Conservation (phyloP, 2,329 filamentous ascomycete species). For the Ophiosphaerella narmari region DNA sequence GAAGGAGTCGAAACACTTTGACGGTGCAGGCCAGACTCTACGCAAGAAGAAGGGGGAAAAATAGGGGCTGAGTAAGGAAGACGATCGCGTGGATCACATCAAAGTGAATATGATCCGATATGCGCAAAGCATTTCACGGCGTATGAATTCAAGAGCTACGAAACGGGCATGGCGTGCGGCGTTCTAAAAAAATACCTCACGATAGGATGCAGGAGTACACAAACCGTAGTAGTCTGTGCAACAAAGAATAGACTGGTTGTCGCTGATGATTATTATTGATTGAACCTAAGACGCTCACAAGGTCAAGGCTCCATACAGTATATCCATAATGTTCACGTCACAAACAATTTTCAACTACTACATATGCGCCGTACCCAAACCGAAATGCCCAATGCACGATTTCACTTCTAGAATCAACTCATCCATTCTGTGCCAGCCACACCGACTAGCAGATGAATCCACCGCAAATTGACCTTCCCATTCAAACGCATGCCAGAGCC, state of each 20-base stretch:
- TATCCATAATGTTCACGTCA: no score
- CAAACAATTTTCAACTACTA: no score
- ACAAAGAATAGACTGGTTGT: background rate
- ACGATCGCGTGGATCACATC: background rate
- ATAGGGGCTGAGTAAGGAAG: constrained; percentile 11
- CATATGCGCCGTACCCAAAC: no score
- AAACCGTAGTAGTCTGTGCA: background rate
- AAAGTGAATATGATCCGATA: constrained; percentile 1
- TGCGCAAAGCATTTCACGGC: constrained; percentile 30
- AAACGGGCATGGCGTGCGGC: constrained; percentile 18
- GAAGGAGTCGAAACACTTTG: constrained; percentile 69
- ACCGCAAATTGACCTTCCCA: no score
- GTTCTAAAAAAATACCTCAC: constrained; percentile 18
- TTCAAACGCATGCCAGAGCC: no score
- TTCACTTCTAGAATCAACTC: no score
- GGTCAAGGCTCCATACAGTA: no score
- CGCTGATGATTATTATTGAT: no score
- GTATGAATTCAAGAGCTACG: constrained; percentile 10
- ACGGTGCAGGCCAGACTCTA: constrained; percentile 82
- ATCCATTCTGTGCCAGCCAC: no score
- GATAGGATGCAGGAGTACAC: background rate
- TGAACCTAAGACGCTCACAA: no score
- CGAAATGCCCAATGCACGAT: no score
- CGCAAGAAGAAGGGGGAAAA: constrained; percentile 70
- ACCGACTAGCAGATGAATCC: no score